Evolutionary conservation across 768 basidiomycete species (phyloP), one percentile per base, ranked within the genome.

Genomic region (Lentinula sp.): DNA sequence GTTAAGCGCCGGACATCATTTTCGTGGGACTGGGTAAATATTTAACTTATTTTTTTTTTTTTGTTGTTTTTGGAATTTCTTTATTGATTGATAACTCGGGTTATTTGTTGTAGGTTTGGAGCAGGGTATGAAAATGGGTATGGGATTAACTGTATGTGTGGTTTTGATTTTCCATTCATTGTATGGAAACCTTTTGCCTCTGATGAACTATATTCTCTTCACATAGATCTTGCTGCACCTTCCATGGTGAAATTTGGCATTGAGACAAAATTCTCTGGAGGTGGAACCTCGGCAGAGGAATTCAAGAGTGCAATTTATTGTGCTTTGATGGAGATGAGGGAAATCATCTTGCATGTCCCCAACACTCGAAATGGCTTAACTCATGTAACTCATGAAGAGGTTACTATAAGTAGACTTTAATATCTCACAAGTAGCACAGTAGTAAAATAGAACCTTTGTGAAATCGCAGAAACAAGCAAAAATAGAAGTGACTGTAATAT

Each of bases 211-310:
- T 59, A 31, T 23, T 11, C 45, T 28, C 46, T 21, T 45, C n/a
- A 39, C 13, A 13, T 39, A 96, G 95, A 97, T 72, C 82, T 96
- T 61, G 83, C 90, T 60, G 92, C 87, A 13, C 84, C 87, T 13
- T 74, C 86, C 46, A 77, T 86, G 61, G 78, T 98, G 69, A 95
- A 94, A 72, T 95, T 97, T 74, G 95, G 96, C 2, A 86, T 97
- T 69, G 96, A 98, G 70, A 92, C 89, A 49, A 98, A 98, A 71
- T 75, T 79, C 62, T 88, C 89, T 5, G 84, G 79, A 62, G 68
- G 80, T 3, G 67, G 74, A 16, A 95, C 94, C 16, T 91, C 90
- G 16, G 96, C 93, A 13, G 70, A 76, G 7, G 60, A 61, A 28
- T 90, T 96, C 70, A 87, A 89, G 66, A 68, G 76, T 50, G 81